A percentile compares a stretch with the other conserved stretches of the same genome.
phyloP scores from a whole-genome alignment of 345 rosid genomes.

The Sisymbrium altissimum region DNA sequence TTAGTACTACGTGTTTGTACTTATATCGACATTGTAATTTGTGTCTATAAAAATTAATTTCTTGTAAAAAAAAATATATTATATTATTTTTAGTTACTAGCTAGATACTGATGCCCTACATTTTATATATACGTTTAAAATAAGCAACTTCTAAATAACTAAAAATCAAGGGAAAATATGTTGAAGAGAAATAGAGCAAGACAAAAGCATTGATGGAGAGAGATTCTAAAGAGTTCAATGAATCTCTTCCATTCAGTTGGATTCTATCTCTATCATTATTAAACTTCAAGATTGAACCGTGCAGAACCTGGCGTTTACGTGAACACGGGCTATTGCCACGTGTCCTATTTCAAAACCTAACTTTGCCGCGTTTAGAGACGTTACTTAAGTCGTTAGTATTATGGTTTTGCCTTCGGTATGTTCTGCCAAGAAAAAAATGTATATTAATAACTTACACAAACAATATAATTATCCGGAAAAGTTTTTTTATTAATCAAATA shows the following conservation, averaged over 20 bases:
- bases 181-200: neutral
- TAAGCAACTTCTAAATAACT: neutral
- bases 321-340: constrained; percentile 18
- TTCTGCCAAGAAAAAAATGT: neutral
- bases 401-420: neutral
- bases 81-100: too few relatives aligned
- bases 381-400: neutral
- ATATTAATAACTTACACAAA: neutral
- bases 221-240: constrained; percentile 19
- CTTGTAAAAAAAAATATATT: too few relatives aligned
- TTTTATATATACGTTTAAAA: neutral
- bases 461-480: neutral
- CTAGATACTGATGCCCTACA: neutral
- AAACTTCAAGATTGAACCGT: neutral
- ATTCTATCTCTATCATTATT: constrained; percentile 6
- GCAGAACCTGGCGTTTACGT: constrained; percentile 4
- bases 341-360: constrained; percentile 18
- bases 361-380: constrained; percentile 26
- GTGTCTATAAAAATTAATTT: neutral
- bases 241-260: constrained; percentile 19
- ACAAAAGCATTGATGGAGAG: constrained; percentile 1
- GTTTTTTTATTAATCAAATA: neutral
- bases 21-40: neutral
- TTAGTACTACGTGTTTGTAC: neutral
- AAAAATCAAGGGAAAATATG: neutral